Conservation (phyloP, 768 basidiomycete genomes). For the Chiua virens region DNA sequence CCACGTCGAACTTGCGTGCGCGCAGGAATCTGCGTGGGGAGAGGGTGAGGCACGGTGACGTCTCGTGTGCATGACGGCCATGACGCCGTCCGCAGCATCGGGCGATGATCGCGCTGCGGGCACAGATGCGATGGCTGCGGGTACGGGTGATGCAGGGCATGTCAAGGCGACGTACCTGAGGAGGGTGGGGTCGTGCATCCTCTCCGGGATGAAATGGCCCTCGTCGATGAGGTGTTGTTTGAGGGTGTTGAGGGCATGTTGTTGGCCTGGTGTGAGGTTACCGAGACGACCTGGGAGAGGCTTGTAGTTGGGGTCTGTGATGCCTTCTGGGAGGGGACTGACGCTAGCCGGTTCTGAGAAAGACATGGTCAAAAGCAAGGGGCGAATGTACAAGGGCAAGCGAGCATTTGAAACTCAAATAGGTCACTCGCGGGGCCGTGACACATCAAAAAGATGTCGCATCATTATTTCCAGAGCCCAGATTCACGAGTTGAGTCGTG, state of each 20-base stretch:
- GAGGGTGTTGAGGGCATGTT: conserved; percentile 67
- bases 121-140: not conserved
- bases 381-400: not conserved
- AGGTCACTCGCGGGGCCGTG: not conserved
- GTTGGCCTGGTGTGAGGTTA: conserved; percentile 67
- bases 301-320: conserved; percentile 64
- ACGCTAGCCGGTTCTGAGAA: conserved; percentile 44
- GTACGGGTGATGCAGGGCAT: not conserved
- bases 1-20: conserved; percentile 89
- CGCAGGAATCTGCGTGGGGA: conserved; percentile 71
- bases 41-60: not conserved
- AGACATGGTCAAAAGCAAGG: conserved; percentile 28
- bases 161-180: conserved; percentile 48
- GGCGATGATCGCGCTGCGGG: conserved; percentile 1
- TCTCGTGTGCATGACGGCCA: not conserved
- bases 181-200: conserved; percentile 71
- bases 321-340: conserved; percentile 54
- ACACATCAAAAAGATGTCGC: conserved; percentile 17
- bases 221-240: conserved; percentile 61
- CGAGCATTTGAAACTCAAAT: conserved; percentile 15
- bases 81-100: conserved; percentile 11
- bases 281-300: conserved; percentile 75
- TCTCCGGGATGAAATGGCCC: conserved; percentile 55
- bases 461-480: conserved; percentile 36
- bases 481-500: conserved; percentile 35